Evolutionary conservation across 1,284 basidiomycete genomes (phyloP), one percentile per base, ranked within the genome.

Genomic region (Wolfiporia cocos): DNA sequence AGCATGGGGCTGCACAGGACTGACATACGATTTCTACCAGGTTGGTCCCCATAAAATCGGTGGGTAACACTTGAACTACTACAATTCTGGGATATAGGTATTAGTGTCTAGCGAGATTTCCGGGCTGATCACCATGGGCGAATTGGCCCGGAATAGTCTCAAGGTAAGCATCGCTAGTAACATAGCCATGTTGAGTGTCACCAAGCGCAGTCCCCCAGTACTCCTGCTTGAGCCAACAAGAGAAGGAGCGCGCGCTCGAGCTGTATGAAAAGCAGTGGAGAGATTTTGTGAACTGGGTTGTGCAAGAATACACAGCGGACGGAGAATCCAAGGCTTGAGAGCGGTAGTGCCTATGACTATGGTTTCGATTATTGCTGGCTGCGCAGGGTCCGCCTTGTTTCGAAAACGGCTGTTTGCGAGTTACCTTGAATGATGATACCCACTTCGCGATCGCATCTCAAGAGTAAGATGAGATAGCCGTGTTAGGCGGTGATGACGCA

Each of bases 11-110:
- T 84, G 83, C 51, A 80, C 80, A 74, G 83, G 83, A 0, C 65
- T 86, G 9, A 78, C 81, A 0, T 86, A 72, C 54, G 82, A 86
- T 57, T 86, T 75, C 55, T 86, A 71, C 62, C 82, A 85, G 66
- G 80, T 74, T 29, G 9, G 28, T 29, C 9, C 9, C n/a, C n/a
- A 29, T n/a, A 9, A 29, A 29, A 29, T 29, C 10, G 10, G 28
- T 29, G 9, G 10, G 9, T n/a, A 9, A n/a, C 28, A 9, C 10
- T n/a, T n/a, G 10, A 29, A 9, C n/a, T 9, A 29, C n/a, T 9
- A 9, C 18, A 19, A 18, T 18, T 12, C 17, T 19, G 11, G 11
- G 11, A 18, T 34, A 19, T 34, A 34, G 12, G 18, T 34, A 9
- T n/a, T 29, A 9, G 28, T 29, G 28, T 29, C 28, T 9, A 29